A percentile compares a stretch with the other conserved stretches of the same genome.
phyloP scores from a whole-genome alignment of 2,329 filamentous ascomycete species.

The Hirsutella rhossiliensis region DNA sequence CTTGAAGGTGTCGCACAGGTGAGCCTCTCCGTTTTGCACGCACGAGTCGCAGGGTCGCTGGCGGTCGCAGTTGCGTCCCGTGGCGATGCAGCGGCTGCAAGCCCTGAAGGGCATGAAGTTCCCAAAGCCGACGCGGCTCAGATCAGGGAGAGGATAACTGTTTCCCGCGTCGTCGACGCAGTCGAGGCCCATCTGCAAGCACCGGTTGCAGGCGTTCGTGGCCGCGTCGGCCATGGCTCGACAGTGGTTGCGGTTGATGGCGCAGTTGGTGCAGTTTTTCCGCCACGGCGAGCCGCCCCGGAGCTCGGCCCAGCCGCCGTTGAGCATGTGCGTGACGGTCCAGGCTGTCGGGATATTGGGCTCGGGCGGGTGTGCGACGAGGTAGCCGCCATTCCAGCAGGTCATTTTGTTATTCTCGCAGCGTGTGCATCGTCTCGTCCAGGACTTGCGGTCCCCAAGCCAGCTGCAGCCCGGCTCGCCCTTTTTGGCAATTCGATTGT shows the following conservation, averaged over 20 bases:
- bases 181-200: constrained; percentile 17
- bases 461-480: constrained; percentile 8
- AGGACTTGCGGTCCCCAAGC: constrained; percentile 8
- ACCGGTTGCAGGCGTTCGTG: constrained; percentile 12
- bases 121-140: constrained; percentile 20
- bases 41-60: constrained; percentile 26
- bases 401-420: constrained; percentile 7
- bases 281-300: constrained; percentile 6
- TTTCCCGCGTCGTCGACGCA: constrained; percentile 8
- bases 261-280: constrained; percentile 7
- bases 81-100: constrained; percentile 12
- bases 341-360: constrained; percentile 6
- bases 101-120: constrained; percentile 11
- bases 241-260: constrained; percentile 7
- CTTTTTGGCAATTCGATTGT: constrained; percentile 3
- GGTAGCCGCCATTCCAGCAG: constrained; percentile 9
- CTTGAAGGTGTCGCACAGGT: constrained; percentile 6
- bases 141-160: constrained; percentile 13
- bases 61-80: constrained; percentile 18
- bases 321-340: constrained; percentile 4
- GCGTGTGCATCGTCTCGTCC: constrained; percentile 9
- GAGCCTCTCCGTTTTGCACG: constrained; percentile 3
- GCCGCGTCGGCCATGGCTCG: constrained; percentile 5
- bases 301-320: constrained; percentile 8
- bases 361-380: constrained; percentile 3